These are phyloP conservation scores for Sporothrix brasiliensis DNA, from an alignment of 2,329 filamentous ascomycete genomes.

Conservation along the genomic window DNA sequence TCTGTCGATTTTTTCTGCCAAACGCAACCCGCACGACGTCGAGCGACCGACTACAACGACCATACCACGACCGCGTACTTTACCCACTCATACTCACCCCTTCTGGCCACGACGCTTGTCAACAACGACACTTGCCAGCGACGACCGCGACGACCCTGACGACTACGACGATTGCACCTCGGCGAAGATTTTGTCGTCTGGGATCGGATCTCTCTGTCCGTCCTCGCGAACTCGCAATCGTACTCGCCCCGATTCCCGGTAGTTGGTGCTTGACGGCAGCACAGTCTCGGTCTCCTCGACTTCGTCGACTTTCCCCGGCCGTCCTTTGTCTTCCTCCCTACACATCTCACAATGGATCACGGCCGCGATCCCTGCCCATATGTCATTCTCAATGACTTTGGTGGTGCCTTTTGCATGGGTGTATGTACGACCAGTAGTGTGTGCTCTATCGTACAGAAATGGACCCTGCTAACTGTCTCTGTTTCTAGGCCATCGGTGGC, in stretches of 20 bases:
- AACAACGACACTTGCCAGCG: background rate
- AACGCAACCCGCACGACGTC: background rate
- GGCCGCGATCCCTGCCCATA: constrained; percentile 94
- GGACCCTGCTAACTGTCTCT: background rate
- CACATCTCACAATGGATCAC: constrained; percentile 72
- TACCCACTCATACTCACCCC: background rate
- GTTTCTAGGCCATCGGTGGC: constrained; percentile 67
- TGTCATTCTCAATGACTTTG: constrained; percentile 96
- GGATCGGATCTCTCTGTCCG: too few relatives aligned
- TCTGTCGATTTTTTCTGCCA: constrained; percentile 20
- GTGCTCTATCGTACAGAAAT: too few relatives aligned
- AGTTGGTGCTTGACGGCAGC: background rate
- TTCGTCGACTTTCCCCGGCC: background rate
- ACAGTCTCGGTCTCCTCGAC: background rate
- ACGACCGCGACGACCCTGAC: background rate
- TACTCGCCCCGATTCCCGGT: background rate
- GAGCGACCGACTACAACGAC: background rate
- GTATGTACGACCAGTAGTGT: constrained; percentile 31
- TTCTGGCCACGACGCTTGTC: background rate
- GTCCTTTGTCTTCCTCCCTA: background rate
- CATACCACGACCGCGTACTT: background rate
- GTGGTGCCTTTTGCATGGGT: constrained; percentile 61
- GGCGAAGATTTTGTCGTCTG: too few relatives aligned
- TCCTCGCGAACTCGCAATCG: background rate
- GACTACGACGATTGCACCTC: too few relatives aligned